Base-by-base conservation (phyloP, 805 yeast species). In the Saccharomycopsis selenospora region DNA sequence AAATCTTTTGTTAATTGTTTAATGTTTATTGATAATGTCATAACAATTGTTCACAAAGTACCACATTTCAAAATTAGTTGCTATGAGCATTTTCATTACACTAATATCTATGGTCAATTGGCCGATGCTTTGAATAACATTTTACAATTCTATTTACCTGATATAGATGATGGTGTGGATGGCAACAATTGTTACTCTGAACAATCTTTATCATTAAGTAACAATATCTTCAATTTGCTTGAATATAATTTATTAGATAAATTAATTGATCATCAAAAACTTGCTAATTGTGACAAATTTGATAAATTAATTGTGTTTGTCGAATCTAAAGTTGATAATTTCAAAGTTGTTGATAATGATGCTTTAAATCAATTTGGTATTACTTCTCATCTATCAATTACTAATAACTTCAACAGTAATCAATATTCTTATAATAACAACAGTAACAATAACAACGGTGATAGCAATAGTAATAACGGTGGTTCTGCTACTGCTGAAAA, bases 11-110 rank as follows among this genome's bases (percentile, higher is more conserved):
- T 73, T 23, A 69, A 69, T 43, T 73, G 87, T 2, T 68, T 88
- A 42, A 72, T 69, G 43, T 85, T 84, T 57, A 70, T 87, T 45
- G 79, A 80, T 60, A 73, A 70, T 47, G 75, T 86, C 43, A 76
- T 87, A 1, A 64, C 66, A 42, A 65, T 82, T 46, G 70, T 86
- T 47, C 80, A 77, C 57, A 72, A 72, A 46, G 66, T 85, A 46
- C 95, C 95, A 5, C 71, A 70, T 40, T 87, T 89, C 67, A 58
- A 76, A 41, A 76, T 52, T 28, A 47, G 41, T 30, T 4, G 10
- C 14, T 47, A 33, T 36, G 44, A 49, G 22, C 25, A 46, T 47
- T 52, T 49, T 30, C 55, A 52, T 24, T 50, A 30, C 27, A 44
- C 45, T 14, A 52, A 52, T 26, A 50, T 52, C 10, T 52, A 52